Conservation (phyloP, 768 basidiomycete species). For the Auriscalpium vulgare region DNA sequence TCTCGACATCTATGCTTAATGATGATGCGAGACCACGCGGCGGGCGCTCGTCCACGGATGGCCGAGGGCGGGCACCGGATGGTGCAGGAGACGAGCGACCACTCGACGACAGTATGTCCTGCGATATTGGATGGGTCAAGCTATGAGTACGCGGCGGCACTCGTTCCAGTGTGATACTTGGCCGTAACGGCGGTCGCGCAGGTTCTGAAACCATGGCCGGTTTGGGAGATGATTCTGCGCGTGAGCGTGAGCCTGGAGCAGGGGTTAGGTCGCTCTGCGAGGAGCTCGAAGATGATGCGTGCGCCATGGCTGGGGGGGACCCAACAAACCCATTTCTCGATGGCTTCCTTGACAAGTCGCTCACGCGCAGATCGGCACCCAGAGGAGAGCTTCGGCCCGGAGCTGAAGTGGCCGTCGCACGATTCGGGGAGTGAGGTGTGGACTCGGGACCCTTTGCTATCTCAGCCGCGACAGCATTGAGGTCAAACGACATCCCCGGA, state of each 20-base stretch:
- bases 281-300: background rate
- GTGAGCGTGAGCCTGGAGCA: constrained; percentile 1
- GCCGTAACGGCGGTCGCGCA: constrained; percentile 17
- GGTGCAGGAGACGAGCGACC: background rate
- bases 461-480: constrained; percentile 5
- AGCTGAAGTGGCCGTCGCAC: no score
- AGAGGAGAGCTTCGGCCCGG: background rate
- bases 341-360: background rate
- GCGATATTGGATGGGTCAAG: background rate
- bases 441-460: constrained; percentile 4
- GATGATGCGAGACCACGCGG: constrained; percentile 15
- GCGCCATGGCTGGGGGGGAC: background rate
- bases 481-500: constrained; percentile 35
- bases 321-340: constrained; percentile 1
- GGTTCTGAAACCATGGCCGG: constrained; percentile 15
- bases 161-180: constrained; percentile 9
- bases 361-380: background rate
- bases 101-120: background rate
- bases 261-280: background rate
- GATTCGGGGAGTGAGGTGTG: background rate
- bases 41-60: constrained; percentile 21
- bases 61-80: constrained; percentile 13
- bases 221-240: constrained; percentile 1
- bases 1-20: constrained; percentile 24
- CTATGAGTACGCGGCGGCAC: constrained; percentile 14